phyloP scores from a whole-genome alignment of 495 filamentous ascomycete species.

The Echria macrotheca region DNA sequence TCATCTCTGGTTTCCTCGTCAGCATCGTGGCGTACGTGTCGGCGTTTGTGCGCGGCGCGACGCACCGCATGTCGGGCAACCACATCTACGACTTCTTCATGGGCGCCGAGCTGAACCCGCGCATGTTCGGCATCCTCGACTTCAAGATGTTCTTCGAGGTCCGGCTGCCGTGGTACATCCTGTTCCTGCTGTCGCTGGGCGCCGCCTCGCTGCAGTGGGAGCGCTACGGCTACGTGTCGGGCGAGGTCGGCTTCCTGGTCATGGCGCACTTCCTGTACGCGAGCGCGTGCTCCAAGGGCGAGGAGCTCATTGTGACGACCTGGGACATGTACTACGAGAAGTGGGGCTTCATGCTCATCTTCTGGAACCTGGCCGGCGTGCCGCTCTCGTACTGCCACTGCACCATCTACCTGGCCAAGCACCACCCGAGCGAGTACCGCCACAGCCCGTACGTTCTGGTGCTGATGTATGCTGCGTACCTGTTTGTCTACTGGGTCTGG shows the following conservation, averaged over 20 bases:
- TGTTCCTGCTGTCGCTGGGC: slow-evolving; percentile 71
- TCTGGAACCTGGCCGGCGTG: slow-evolving; percentile 98
- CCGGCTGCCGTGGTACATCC: slow-evolving; percentile 91
- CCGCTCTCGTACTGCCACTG: slow-evolving; percentile 96
- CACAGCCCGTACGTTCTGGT: slow-evolving; percentile 65
- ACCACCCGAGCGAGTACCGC: slow-evolving; percentile 74
- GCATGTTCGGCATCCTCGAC: slow-evolving; percentile 88
- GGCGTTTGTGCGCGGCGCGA: slow-evolving; percentile 68
- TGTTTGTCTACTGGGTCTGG: slow-evolving; percentile 90
- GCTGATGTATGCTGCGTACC: slow-evolving; percentile 63
- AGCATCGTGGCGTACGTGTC: slow-evolving; percentile 80
- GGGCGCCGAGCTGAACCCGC: slow-evolving; percentile 94
- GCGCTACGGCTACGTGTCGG: slow-evolving; percentile 81
- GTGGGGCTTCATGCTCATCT: slow-evolving; percentile 99
- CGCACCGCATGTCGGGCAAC: slow-evolving; percentile 89
- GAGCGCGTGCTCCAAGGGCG: slow-evolving; percentile 93
- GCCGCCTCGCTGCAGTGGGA: slow-evolving; percentile 87
- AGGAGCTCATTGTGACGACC: slow-evolving; percentile 88
- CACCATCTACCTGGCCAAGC: slow-evolving; percentile 87
- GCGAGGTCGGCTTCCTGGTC: slow-evolving; percentile 79
- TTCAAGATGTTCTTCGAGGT: slow-evolving; percentile 99
- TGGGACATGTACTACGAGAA: slow-evolving; percentile 99
- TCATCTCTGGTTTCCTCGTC: slow-evolving; percentile 78
- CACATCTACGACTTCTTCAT: slow-evolving; percentile 98
- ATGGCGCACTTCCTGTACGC: slow-evolving; percentile 95